phyloP scores from a whole-genome alignment of 306 rosid species.

The Geum urbanum region DNA sequence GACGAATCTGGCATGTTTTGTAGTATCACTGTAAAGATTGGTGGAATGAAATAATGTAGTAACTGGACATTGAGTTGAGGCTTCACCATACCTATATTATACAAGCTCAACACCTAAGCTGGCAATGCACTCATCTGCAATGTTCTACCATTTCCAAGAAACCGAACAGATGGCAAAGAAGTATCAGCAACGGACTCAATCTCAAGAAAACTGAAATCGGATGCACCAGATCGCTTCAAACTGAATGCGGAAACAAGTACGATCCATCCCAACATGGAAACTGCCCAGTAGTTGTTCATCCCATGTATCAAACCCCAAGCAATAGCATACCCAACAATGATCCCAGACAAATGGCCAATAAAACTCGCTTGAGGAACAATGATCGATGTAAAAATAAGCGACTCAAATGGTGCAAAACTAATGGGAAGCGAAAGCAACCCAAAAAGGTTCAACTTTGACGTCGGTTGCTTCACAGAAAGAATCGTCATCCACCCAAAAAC shows the following conservation, averaged over 20 bases:
- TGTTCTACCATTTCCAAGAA: constrained; percentile 71
- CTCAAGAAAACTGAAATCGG: constrained; percentile 70
- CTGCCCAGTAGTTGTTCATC: constrained; percentile 85
- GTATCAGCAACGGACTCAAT: constrained; percentile 81
- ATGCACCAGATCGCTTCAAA: constrained; percentile 72
- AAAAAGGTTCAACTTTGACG: constrained; percentile 81
- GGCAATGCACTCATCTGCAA: constrained; percentile 80
- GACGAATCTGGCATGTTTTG: constrained; percentile 15
- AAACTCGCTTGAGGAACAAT: constrained; percentile 97
- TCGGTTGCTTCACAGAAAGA: constrained; percentile 88
- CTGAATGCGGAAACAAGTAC: constrained; percentile 59
- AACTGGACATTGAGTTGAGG: constrained; percentile 29
- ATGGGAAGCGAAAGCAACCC: constrained; percentile 94
- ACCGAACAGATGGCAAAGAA: constrained; percentile 74
- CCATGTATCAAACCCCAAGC: constrained; percentile 97
- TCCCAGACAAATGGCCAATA: constrained; percentile 91
- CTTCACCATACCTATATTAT: constrained; percentile 31
- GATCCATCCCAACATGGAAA: constrained; percentile 83
- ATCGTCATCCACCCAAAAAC: constrained; percentile 99
- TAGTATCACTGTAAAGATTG: constrained; percentile 13
- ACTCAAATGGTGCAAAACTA: constrained; percentile 95
- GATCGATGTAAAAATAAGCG: constrained; percentile 85
- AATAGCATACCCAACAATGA: constrained; percentile 88
- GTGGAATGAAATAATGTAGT: constrained; percentile 31
- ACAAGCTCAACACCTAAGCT: constrained; percentile 64